phyloP scores from a whole-genome alignment of 1,139 yeast genomes.

The Saccharomyces uvarum region DNA sequence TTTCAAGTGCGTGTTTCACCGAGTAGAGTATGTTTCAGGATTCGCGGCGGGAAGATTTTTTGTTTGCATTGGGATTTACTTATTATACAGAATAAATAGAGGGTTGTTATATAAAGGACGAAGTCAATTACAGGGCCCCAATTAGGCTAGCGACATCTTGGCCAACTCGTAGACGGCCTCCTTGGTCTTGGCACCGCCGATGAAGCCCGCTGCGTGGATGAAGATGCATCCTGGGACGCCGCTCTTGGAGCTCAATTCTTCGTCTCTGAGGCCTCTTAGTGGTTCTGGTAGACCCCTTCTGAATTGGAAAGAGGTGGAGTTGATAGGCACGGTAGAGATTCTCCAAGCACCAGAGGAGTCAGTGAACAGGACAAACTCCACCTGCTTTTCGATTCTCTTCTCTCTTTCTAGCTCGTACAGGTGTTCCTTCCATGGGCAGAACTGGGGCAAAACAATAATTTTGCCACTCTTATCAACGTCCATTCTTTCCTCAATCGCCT shows the following conservation, averaged over 20 bases:
- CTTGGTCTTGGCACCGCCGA: constrained; percentile 81
- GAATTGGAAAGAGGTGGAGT: constrained; percentile 69
- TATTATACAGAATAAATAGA: neutral
- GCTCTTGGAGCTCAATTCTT: constrained; percentile 57
- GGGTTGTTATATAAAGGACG: neutral
- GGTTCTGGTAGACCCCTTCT: constrained; percentile 81
- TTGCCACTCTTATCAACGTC: constrained; percentile 58
- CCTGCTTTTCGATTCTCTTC: constrained; percentile 37
- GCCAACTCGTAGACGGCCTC: constrained; percentile 80
- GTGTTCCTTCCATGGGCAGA: constrained; percentile 95
- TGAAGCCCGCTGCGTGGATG: constrained; percentile 94
- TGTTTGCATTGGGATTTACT: neutral
- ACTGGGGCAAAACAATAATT: constrained; percentile 60
- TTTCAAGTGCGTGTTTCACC: neutral
- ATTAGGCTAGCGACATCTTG: constrained; percentile 34
- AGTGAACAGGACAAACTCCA: constrained; percentile 70
- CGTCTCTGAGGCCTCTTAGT: constrained; percentile 93
- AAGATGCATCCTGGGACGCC: constrained; percentile 84
- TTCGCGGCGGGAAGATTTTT: neutral
- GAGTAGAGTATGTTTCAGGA: neutral
- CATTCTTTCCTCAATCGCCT: constrained; percentile 52
- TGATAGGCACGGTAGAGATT: constrained; percentile 79
- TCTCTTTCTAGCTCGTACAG: constrained; percentile 67
- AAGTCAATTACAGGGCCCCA: neutral
- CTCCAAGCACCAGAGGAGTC: constrained; percentile 76